These are phyloP conservation scores for Echinochloa phyllopogon DNA, from an alignment of 176 grass and related monocot genomes.

Conservation along the genomic window DNA sequence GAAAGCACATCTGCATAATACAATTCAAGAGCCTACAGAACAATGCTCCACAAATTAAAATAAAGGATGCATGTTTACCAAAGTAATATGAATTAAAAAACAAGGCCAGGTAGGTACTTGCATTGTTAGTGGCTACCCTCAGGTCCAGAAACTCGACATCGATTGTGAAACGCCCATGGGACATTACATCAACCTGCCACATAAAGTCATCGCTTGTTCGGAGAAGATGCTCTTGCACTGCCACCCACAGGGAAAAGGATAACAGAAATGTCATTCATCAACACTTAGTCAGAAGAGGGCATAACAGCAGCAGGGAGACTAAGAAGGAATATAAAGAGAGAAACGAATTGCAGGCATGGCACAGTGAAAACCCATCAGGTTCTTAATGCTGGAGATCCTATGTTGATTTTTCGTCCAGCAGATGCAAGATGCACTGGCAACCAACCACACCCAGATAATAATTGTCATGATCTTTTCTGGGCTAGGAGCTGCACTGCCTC, in stretches of 20 bases:
- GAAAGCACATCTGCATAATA: neutral
- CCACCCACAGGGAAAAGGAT: neutral
- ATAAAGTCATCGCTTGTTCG: constrained; percentile 89
- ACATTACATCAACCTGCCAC: constrained; percentile 68
- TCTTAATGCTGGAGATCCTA: neutral
- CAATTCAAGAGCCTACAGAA: neutral
- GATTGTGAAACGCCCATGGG: constrained; percentile 67
- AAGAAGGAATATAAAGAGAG: neutral
- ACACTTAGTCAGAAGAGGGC: neutral
- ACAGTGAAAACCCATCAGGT: neutral
- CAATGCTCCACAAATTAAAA: neutral
- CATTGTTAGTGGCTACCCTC: constrained; percentile 66
- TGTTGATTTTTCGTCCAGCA: neutral
- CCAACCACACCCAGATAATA: neutral
- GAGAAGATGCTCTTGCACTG: constrained; percentile 56
- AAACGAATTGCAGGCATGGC: neutral
- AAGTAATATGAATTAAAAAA: neutral
- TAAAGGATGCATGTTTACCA: neutral
- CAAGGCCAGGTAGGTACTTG: constrained; percentile 41
- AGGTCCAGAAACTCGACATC: constrained; percentile 95
- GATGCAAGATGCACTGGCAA: neutral
- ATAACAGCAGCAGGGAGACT: constrained; percentile 3
- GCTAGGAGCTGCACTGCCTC: neutral
- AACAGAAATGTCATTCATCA: neutral
- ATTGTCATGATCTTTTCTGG: neutral